Conservation (phyloP, 1,139 yeast genomes). For the Blastobotrys arbuscula region DNA sequence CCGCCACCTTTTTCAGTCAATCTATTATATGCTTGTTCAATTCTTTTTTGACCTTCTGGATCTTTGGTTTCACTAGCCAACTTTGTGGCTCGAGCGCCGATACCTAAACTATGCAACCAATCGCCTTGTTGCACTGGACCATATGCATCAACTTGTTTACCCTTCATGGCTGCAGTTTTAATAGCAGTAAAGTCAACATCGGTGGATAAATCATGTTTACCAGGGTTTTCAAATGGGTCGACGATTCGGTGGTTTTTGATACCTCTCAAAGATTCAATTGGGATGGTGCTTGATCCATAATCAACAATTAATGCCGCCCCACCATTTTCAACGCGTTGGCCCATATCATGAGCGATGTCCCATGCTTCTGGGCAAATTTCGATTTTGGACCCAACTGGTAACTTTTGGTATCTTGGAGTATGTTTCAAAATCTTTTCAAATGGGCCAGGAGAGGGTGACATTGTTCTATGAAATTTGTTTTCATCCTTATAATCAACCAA, state of each 20-base stretch:
- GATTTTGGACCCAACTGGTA: slow-evolving; percentile 54
- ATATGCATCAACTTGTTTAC: slow-evolving; percentile 31
- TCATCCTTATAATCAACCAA: slow-evolving; percentile 45
- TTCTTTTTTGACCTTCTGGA: slow-evolving; percentile 35
- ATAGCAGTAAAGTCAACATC: slow-evolving; percentile 76
- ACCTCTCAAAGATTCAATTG: slow-evolving; percentile 67
- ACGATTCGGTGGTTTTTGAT: slow-evolving; percentile 69
- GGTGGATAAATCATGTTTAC: slow-evolving; percentile 74
- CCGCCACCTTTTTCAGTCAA: slow-evolving; percentile 56
- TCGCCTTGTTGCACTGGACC: slow-evolving; percentile 78
- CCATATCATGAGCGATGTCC: slow-evolving; percentile 35
- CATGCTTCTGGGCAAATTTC: slow-evolving; percentile 78
- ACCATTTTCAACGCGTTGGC: slow-evolving; percentile 32
- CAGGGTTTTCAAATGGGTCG: slow-evolving; percentile 71
- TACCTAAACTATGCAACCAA: slow-evolving; percentile 72
- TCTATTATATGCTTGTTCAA: slow-evolving; percentile 56
- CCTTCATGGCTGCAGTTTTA: slow-evolving; percentile 34
- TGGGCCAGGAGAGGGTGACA: slow-evolving; percentile 55
- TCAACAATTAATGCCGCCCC: slow-evolving; percentile 67
- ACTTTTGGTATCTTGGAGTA: slow-evolving; percentile 46
- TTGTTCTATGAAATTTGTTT: slow-evolving; percentile 48
- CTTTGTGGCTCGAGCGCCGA: slow-evolving; percentile 56
- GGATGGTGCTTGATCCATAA: slow-evolving; percentile 66
- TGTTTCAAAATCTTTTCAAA: slow-evolving; percentile 26
- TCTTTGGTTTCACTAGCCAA: slow-evolving; percentile 32